phyloP scores from a whole-genome alignment of 768 basidiomycete genomes.

The Calocybe cyanea region DNA sequence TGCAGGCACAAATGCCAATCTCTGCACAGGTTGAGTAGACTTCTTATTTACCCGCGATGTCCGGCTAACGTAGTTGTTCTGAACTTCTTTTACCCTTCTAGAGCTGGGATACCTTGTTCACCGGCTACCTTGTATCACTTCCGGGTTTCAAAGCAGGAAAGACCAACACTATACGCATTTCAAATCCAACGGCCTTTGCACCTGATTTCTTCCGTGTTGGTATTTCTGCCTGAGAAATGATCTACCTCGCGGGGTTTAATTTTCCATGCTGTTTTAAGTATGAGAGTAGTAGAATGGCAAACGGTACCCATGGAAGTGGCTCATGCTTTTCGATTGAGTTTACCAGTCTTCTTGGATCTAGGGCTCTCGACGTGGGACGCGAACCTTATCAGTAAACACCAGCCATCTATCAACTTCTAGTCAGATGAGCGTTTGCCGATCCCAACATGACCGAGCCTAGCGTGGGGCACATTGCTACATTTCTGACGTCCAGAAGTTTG shows the following conservation, averaged over 20 bases:
- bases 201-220: constrained; percentile 42
- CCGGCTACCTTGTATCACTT: constrained; percentile 37
- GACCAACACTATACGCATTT: constrained; percentile 40
- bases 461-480: too few relatives aligned
- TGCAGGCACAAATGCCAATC: constrained; percentile 44
- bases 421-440: constrained; percentile 7
- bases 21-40: constrained; percentile 37
- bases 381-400: constrained; percentile 3
- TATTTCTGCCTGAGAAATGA: constrained; percentile 22
- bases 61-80: too few relatives aligned
- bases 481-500: too few relatives aligned
- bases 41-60: too few relatives aligned
- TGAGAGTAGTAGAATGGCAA: background rate
- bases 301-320: background rate
- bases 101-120: constrained; percentile 43
- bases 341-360: constrained; percentile 8
- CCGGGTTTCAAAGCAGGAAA: constrained; percentile 41
- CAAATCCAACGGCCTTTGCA: constrained; percentile 38
- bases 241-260: background rate
- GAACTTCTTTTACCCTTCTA: constrained; percentile 12
- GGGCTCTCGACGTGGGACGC: background rate
- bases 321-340: constrained; percentile 1
- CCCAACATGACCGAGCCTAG: background rate
- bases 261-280: background rate
- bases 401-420: constrained; percentile 5